phyloP scores from a whole-genome alignment of 805 yeast genomes.

The Wickerhamomyces bovis region DNA sequence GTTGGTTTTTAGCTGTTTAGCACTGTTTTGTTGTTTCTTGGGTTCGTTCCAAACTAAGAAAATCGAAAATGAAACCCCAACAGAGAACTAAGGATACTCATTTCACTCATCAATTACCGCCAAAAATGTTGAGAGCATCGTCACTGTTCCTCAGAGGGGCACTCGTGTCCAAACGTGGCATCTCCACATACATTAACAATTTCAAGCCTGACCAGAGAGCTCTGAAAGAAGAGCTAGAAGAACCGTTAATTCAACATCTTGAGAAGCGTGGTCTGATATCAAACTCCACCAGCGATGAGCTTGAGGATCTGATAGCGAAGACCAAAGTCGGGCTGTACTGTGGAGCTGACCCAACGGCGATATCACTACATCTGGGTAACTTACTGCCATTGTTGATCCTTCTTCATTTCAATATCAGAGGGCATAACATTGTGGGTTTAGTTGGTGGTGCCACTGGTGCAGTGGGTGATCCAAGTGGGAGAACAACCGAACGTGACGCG shows the following conservation, averaged over 20 bases:
- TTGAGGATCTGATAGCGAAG: slow-evolving; percentile 22
- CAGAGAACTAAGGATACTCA: neutral
- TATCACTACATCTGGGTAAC: slow-evolving; percentile 86
- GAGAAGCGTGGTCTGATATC: slow-evolving; percentile 42
- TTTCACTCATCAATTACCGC: neutral
- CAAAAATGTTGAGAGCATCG: neutral
- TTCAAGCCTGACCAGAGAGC: slow-evolving; percentile 17
- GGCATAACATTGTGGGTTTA: slow-evolving; percentile 76
- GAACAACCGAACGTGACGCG: slow-evolving; percentile 63
- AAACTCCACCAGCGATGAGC: slow-evolving; percentile 31
- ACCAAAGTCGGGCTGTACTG: slow-evolving; percentile 61
- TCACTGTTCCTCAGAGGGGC: neutral
- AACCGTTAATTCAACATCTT: slow-evolving; percentile 36
- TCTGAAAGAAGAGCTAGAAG: slow-evolving; percentile 25
- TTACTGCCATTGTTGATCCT: slow-evolving; percentile 80
- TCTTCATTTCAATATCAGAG: slow-evolving; percentile 76
- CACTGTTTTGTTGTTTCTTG: no score
- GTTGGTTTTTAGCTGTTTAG: no score
- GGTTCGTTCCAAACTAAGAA: neutral
- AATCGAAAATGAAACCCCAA: no score
- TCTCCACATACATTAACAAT: neutral
- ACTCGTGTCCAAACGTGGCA: neutral
- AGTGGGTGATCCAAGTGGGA: slow-evolving; percentile 96
- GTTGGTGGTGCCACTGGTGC: slow-evolving; percentile 95
- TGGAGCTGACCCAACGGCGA: slow-evolving; percentile 96